These are phyloP conservation scores for Cordia subcordata DNA, from an alignment of 257 asterid species.

Conservation along the genomic window DNA sequence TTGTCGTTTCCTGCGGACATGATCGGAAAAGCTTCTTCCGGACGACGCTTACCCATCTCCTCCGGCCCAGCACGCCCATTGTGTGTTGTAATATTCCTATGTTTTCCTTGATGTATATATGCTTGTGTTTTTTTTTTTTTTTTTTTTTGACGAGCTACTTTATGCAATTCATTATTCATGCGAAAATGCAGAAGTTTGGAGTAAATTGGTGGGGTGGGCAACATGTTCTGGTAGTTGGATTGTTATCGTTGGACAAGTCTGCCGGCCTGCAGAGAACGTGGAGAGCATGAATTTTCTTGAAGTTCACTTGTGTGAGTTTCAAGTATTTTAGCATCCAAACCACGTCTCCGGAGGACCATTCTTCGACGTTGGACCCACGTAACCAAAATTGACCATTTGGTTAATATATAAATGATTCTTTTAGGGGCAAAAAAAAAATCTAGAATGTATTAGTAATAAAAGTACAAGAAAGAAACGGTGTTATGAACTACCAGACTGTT, in stretches of 20 bases:
- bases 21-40: slow-evolving; percentile 41
- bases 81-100: background rate
- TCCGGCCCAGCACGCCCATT: slow-evolving; percentile 17
- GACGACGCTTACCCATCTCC: slow-evolving; percentile 32
- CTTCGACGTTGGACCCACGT: slow-evolving; percentile 2
- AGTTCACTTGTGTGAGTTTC: slow-evolving; percentile 15
- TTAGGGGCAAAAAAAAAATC: too few species aligned
- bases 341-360: slow-evolving; percentile 1
- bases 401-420: background rate
- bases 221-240: slow-evolving; percentile 17
- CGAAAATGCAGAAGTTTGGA: background rate
- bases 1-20: slow-evolving; percentile 18
- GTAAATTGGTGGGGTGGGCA: slow-evolving; percentile 12
- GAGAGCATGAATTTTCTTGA: slow-evolving; percentile 14
- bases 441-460: too few species aligned
- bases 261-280: slow-evolving; percentile 32
- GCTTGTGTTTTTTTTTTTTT: background rate
- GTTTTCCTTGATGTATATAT: background rate
- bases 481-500: too few species aligned
- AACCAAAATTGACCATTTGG: background rate
- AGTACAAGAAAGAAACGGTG: too few species aligned
- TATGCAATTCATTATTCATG: background rate
- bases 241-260: background rate
- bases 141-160: too few species aligned
- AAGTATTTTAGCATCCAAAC: slow-evolving; percentile 11